phyloP scores from a whole-genome alignment of 2,329 filamentous ascomycete species.

The Magnaporthiopsis rhizophila region DNA sequence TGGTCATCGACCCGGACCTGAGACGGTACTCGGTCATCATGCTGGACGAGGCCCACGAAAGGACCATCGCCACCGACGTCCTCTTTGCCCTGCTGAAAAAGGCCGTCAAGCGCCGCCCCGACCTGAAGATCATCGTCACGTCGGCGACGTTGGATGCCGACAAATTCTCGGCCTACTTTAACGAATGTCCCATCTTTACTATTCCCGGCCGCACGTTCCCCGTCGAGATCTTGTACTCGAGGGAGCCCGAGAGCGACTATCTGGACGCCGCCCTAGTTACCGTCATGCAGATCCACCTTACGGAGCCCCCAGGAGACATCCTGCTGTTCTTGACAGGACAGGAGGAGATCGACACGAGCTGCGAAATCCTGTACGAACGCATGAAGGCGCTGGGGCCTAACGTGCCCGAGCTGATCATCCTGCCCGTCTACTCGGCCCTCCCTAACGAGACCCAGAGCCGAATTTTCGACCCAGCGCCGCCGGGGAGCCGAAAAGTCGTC shows the following conservation, averaged over 20 bases:
- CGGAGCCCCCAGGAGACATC: constrained; percentile 87
- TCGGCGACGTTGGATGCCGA: constrained; percentile 94
- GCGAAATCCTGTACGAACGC: constrained; percentile 84
- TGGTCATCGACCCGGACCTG: constrained; percentile 83
- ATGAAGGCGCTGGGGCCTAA: constrained; percentile 92
- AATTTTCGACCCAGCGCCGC: constrained; percentile 89
- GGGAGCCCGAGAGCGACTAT: constrained; percentile 93
- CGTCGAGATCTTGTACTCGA: constrained; percentile 90
- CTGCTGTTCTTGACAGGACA: constrained; percentile 95
- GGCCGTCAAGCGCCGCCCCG: constrained; percentile 73
- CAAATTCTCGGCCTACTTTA: constrained; percentile 95
- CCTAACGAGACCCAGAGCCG: constrained; percentile 88
- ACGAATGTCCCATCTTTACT: constrained; percentile 91
- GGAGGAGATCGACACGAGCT: constrained; percentile 94
- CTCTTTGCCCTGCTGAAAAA: constrained; percentile 93
- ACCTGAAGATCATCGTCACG: constrained; percentile 92
- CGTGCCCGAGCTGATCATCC: constrained; percentile 84
- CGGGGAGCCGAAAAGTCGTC: constrained; percentile 83
- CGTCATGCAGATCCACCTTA: constrained; percentile 96
- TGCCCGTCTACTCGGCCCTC: constrained; percentile 93
- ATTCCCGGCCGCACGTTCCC: constrained; percentile 94
- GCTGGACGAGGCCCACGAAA: constrained; percentile 95
- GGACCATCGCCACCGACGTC: constrained; percentile 92
- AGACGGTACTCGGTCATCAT: constrained; percentile 93
- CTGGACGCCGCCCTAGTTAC: constrained; percentile 89